phyloP scores from a whole-genome alignment of 306 rosid species.

The Prunus mume region DNA sequence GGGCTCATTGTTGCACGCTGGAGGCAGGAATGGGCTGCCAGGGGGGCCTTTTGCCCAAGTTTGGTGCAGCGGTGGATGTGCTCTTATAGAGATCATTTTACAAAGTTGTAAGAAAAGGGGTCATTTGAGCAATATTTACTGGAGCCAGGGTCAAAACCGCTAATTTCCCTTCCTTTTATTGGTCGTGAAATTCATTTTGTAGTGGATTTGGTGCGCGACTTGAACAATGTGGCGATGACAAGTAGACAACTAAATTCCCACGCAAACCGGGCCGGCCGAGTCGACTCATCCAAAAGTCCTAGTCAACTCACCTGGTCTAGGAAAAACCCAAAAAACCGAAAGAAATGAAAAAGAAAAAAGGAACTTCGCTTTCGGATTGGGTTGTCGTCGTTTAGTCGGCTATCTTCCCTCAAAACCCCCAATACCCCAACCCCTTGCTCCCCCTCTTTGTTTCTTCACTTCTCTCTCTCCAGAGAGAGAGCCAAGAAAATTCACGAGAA shows the following conservation, averaged over 20 bases:
- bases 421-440: not conserved
- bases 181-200: too few species aligned
- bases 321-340: not conserved
- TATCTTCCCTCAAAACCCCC: conserved; percentile 31
- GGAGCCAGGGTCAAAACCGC: too few species aligned
- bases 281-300: conserved; percentile 6
- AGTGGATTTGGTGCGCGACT: not conserved
- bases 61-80: too few species aligned
- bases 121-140: too few species aligned
- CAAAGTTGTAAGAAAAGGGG: too few species aligned
- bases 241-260: not conserved
- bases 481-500: conserved; percentile 14
- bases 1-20: too few species aligned
- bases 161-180: too few species aligned
- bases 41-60: too few species aligned
- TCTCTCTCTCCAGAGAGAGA: conserved; percentile 35
- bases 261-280: conserved; percentile 1
- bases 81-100: too few species aligned
- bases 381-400: conserved; percentile 40
- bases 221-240: not conserved
- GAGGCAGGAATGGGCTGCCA: too few species aligned
- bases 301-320: conserved; percentile 33
- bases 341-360: not conserved
- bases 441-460: not conserved
- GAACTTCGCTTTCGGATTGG: conserved; percentile 40